Conservation (phyloP, 2,329 filamentous ascomycete genomes). For the Exophiala sideris region DNA sequence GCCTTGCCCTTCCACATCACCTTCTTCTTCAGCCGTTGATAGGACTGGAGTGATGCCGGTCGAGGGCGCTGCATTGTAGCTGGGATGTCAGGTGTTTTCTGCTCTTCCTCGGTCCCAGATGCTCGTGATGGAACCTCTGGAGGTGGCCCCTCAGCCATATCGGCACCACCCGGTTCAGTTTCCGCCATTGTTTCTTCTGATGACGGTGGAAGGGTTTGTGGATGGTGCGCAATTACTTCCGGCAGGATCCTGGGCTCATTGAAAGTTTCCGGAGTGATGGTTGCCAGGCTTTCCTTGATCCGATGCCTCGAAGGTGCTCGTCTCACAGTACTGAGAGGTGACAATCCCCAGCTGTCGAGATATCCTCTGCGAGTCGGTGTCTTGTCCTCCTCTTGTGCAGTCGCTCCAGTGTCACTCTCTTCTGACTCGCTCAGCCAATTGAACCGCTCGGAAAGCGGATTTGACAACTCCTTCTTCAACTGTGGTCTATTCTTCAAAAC, state of each 20-base stretch:
- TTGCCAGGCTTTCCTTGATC: conserved; percentile 24
- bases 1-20: conserved; percentile 72
- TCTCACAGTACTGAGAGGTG: conserved; percentile 4
- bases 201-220: conserved; percentile 5
- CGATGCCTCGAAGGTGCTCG: conserved; percentile 5
- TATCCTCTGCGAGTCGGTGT: conserved; percentile 22
- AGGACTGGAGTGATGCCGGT: conserved; percentile 35
- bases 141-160: conserved; percentile 5
- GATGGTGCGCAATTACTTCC: conserved; percentile 7
- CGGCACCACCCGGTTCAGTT: conserved; percentile 1
- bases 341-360: conserved; percentile 20
- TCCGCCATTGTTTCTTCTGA: conserved; percentile 9
- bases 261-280: conserved; percentile 28
- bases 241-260: conserved; percentile 19
- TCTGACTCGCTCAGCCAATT: conserved; percentile 79
- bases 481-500: not conserved
- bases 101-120: conserved; percentile 4
- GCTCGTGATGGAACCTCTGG: conserved; percentile 6
- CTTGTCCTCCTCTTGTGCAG: conserved; percentile 46
- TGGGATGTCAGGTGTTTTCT: conserved; percentile 11
- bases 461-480: conserved; percentile 8
- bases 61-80: conserved; percentile 46
- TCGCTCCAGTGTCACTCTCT: conserved; percentile 68
- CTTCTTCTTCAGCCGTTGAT: conserved; percentile 60
- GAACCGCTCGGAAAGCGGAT: conserved; percentile 57